A percentile compares a stretch with the other conserved stretches of the same genome.
Conservation (phyloP, 2,329 filamentous ascomycete genomes). For the Sphaceloma murrayae region DNA sequence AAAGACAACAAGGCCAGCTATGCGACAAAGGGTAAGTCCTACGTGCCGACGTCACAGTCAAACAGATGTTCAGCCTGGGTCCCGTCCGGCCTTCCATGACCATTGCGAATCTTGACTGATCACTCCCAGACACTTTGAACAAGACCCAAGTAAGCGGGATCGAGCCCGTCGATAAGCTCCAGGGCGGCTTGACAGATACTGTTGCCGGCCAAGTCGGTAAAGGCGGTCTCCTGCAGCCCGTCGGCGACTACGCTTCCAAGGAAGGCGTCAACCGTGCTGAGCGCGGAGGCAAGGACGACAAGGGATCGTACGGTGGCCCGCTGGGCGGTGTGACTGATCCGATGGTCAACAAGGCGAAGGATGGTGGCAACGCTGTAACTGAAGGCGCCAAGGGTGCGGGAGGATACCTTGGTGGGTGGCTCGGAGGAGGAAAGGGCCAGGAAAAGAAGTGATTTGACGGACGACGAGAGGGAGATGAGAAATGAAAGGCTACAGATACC, state of each 20-base stretch:
- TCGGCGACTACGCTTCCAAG: constrained; percentile 53
- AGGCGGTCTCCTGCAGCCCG: constrained; percentile 55
- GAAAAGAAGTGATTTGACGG: constrained; percentile 16
- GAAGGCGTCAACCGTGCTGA: constrained; percentile 59
- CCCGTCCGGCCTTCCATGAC: too few species aligned
- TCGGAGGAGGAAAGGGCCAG: constrained; percentile 27
- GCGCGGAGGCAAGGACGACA: constrained; percentile 53
- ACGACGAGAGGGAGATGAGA: neutral
- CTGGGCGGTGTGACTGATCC: constrained; percentile 29
- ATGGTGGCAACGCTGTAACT: constrained; percentile 23
- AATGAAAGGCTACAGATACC: constrained; percentile 13
- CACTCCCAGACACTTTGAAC: constrained; percentile 38
- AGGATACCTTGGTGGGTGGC: constrained; percentile 27
- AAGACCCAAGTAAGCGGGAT: constrained; percentile 62
- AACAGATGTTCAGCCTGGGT: neutral
- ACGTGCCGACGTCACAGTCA: neutral
- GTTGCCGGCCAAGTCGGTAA: constrained; percentile 57
- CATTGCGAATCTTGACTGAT: too few species aligned
- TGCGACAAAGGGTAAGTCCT: constrained; percentile 51
- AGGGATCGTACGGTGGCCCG: constrained; percentile 41
- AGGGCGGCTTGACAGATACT: constrained; percentile 56
- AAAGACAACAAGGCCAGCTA: constrained; percentile 70
- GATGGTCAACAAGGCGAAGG: constrained; percentile 24
- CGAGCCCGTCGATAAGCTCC: constrained; percentile 56
- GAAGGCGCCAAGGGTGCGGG: constrained; percentile 28